phyloP scores from a whole-genome alignment of 2,329 filamentous ascomycete species.

The Coniochaeta pulveracea region DNA sequence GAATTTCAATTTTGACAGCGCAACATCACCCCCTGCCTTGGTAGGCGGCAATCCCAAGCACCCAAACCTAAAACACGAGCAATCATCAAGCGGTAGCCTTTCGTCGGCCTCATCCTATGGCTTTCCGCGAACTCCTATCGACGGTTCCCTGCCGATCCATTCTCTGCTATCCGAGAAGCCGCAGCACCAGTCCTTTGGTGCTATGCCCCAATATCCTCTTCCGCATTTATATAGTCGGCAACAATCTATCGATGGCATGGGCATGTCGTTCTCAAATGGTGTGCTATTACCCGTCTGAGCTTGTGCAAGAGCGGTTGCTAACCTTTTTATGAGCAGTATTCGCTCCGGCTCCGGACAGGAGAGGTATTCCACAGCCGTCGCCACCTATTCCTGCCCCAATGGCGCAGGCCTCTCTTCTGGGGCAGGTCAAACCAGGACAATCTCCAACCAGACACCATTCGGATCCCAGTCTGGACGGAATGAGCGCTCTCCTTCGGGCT shows the following conservation, averaged over 20 bases:
- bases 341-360: too few species aligned
- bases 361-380: not conserved
- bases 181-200: slow-evolving; percentile 10
- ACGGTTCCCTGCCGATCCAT: slow-evolving; percentile 42
- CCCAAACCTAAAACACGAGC: slow-evolving; percentile 32
- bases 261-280: slow-evolving; percentile 9
- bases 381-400: not conserved
- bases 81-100: slow-evolving; percentile 30
- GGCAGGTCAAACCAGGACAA: not conserved
- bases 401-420: not conserved
- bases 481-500: slow-evolving; percentile 45
- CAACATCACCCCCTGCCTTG: slow-evolving; percentile 15
- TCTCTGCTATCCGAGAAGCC: slow-evolving; percentile 33
- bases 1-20: slow-evolving; percentile 12
- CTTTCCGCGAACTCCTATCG: slow-evolving; percentile 32
- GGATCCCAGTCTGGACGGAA: slow-evolving; percentile 36
- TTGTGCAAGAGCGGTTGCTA: not conserved
- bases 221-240: too few species aligned
- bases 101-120: slow-evolving; percentile 27
- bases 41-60: slow-evolving; percentile 18
- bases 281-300: slow-evolving; percentile 1
- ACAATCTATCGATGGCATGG: not conserved
- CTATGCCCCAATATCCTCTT: too few species aligned
- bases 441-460: slow-evolving; percentile 10
- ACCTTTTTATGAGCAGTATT: not conserved